Evolutionary conservation across 306 rosid species (phyloP).

Genomic region (Vachellia collinsii): DNA sequence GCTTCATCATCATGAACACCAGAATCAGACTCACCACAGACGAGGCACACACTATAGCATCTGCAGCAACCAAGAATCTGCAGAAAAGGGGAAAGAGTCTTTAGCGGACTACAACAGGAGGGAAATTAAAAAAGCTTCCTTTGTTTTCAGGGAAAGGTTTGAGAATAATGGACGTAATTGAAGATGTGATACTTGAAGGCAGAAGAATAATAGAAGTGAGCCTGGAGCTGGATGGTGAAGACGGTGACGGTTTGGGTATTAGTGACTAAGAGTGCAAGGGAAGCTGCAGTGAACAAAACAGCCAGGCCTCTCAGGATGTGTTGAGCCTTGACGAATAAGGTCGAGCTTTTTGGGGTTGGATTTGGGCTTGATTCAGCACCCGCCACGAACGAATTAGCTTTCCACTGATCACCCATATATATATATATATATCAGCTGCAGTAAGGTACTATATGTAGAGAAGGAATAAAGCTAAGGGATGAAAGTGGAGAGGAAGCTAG

Average conservation of each 20-base stretch:
- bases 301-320: constrained; percentile 53
- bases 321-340: constrained; percentile 35
- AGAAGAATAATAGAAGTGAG: constrained; percentile 61
- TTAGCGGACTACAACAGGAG: neutral
- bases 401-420: constrained; percentile 18
- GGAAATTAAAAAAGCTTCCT: neutral
- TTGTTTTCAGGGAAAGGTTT: neutral
- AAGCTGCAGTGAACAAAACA: constrained; percentile 42
- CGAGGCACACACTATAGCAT: constrained; percentile 48
- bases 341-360: neutral
- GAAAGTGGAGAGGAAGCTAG: neutral
- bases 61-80: constrained; percentile 71
- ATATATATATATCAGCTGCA: too few species aligned
- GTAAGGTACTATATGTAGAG: too few species aligned
- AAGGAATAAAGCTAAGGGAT: neutral
- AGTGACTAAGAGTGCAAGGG: constrained; percentile 55
- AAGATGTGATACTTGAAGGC: constrained; percentile 48
- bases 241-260: constrained; percentile 53
- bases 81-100: neutral
- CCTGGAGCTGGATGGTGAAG: constrained; percentile 41
- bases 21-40: constrained; percentile 45
- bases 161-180: neutral
- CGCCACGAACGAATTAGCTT: constrained; percentile 24
- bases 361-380: constrained; percentile 34
- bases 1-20: constrained; percentile 29